These are phyloP conservation scores for Tetracentron sinense DNA, from an alignment of 164 flowering plant species.

Conservation along the genomic window DNA sequence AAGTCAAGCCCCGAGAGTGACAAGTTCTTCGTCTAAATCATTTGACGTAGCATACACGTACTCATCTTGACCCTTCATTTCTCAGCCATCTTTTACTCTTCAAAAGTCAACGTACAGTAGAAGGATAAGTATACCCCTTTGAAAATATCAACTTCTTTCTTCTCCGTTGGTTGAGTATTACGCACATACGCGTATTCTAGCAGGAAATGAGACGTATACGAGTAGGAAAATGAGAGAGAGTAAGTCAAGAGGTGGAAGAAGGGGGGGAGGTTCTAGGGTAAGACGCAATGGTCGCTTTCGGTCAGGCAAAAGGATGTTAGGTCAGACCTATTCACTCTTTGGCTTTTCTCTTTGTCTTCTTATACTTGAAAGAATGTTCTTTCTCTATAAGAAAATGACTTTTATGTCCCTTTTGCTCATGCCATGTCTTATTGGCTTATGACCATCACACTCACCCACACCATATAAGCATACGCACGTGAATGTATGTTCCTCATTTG, in stretches of 20 bases:
- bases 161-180: no score
- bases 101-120: no score
- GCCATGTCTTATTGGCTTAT: constrained; percentile 8
- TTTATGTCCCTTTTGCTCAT: constrained; percentile 3
- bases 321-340: constrained; percentile 23
- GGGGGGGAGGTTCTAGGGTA: not conserved
- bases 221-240: not conserved
- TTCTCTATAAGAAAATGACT: constrained; percentile 4
- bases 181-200: no score
- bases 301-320: constrained; percentile 6
- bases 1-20: constrained; percentile 19
- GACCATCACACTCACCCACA: not conserved
- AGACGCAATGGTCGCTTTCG: constrained; percentile 13
- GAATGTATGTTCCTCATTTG: no score
- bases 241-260: not conserved
- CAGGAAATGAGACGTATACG: not conserved
- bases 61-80: not conserved
- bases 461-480: no score
- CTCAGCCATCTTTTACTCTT: not conserved
- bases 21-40: not conserved
- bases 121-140: no score
- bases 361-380: constrained; percentile 16
- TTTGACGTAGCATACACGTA: constrained; percentile 1
- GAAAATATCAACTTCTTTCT: not conserved
- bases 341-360: constrained; percentile 32